phyloP scores from a whole-genome alignment of 1,284 basidiomycete species.

The Erythrobasidium hasegawianum region DNA sequence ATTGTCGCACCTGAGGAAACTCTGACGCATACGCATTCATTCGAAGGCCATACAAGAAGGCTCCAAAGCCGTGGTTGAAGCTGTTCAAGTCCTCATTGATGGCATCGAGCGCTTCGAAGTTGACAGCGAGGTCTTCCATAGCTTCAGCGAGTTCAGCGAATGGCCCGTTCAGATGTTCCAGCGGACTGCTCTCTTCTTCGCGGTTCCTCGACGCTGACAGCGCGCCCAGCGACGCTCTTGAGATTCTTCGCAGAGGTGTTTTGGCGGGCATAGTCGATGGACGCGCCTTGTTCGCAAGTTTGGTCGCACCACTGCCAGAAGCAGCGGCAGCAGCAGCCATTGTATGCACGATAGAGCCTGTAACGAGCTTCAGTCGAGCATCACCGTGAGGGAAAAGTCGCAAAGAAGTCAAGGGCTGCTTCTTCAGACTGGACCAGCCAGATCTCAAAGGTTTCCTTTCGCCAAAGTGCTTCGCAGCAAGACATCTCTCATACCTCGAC shows the following conservation, averaged over 20 bases:
- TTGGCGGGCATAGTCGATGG: neutral
- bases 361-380: no score
- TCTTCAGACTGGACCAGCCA: no score
- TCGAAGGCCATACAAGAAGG: conserved; percentile 49
- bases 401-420: no score
- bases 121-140: conserved; percentile 46
- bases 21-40: conserved; percentile 51
- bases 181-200: conserved; percentile 40
- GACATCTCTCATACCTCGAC: no score
- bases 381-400: no score
- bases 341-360: no score
- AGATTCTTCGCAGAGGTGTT: conserved; percentile 34
- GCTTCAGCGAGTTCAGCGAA: conserved; percentile 49
- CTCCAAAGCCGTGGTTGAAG: conserved; percentile 51
- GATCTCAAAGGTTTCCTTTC: no score
- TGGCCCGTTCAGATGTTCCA: conserved; percentile 46
- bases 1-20: conserved; percentile 46
- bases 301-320: no score
- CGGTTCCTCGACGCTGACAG: conserved; percentile 18
- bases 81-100: conserved; percentile 46
- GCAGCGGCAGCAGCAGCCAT: no score
- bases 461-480: no score
- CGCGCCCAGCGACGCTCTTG: conserved; percentile 30
- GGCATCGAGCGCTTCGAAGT: conserved; percentile 45
- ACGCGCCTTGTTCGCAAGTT: no score